A percentile compares a stretch with the other conserved stretches of the same genome.
phyloP scores from a whole-genome alignment of 2,329 filamentous ascomycete species.

The Neofusicoccum cordaticola region DNA sequence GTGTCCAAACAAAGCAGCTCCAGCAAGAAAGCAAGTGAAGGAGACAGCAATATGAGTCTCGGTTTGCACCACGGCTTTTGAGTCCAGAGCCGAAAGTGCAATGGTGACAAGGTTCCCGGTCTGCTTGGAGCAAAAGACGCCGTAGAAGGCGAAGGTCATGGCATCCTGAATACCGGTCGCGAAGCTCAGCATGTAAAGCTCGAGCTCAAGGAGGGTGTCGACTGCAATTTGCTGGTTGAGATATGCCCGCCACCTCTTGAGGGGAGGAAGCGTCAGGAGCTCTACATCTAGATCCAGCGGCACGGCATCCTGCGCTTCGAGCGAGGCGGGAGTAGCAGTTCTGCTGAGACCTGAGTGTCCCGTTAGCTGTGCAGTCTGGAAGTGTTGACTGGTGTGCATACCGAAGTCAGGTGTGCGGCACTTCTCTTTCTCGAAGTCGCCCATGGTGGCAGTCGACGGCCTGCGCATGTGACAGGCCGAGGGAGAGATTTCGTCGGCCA shows the following conservation, averaged over 20 bases:
- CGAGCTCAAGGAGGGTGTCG: conserved; percentile 23
- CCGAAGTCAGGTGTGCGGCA: neutral
- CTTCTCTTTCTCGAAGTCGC: neutral
- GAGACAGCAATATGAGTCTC: conserved; percentile 24
- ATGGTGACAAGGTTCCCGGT: conserved; percentile 22
- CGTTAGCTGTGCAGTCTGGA: neutral
- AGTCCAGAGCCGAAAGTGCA: conserved; percentile 15
- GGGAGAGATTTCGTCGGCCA: neutral
- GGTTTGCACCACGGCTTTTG: conserved; percentile 1
- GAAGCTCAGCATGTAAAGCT: conserved; percentile 29
- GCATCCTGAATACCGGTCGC: conserved; percentile 27
- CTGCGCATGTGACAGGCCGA: neutral
- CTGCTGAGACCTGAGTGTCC: neutral
- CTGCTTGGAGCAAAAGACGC: conserved; percentile 28
- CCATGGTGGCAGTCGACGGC: neutral
- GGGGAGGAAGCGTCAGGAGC: conserved; percentile 4
- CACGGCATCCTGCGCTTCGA: neutral
- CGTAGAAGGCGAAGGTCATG: conserved; percentile 28
- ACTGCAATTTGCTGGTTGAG: conserved; percentile 25
- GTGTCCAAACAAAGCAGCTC: conserved; percentile 27
- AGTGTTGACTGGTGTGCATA: neutral
- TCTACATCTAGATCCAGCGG: neutral
- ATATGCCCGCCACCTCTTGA: conserved; percentile 7
- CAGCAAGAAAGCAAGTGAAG: conserved; percentile 25
- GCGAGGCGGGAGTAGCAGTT: neutral